Conservation (phyloP, 2,329 filamentous ascomycete genomes). For the Pyrenochaeta sp. region DNA sequence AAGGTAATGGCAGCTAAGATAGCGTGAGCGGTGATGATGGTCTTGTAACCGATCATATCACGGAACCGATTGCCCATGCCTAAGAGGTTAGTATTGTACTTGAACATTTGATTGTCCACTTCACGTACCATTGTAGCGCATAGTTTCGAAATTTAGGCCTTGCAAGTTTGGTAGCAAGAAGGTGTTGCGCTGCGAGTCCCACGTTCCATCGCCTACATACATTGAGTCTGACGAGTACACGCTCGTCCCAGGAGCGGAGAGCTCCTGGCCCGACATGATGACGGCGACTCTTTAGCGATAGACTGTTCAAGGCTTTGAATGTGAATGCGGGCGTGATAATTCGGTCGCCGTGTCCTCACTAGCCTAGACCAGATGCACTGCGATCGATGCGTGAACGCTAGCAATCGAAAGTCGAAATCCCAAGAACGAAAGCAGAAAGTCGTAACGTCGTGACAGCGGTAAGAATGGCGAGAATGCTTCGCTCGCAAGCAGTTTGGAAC, state of each 20-base stretch:
- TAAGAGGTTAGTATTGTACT: constrained; percentile 45
- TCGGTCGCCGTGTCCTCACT: too few species aligned
- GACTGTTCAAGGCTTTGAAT: not conserved
- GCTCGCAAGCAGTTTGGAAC: constrained; percentile 28
- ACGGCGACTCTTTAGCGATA: not conserved
- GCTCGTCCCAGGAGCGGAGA: constrained; percentile 76
- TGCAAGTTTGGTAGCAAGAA: constrained; percentile 81
- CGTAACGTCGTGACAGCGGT: constrained; percentile 45
- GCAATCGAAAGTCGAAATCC: constrained; percentile 14
- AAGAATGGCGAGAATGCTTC: constrained; percentile 18
- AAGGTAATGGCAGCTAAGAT: constrained; percentile 77
- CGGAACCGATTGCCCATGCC: constrained; percentile 86
- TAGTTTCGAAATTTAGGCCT: constrained; percentile 80
- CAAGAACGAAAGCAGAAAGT: constrained; percentile 21
- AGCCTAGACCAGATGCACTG: too few species aligned
- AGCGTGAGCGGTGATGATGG: constrained; percentile 74
- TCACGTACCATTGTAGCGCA: constrained; percentile 78
- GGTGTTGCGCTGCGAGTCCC: constrained; percentile 78
- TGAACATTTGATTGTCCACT: not conserved
- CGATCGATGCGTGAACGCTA: constrained; percentile 12
- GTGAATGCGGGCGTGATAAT: constrained; percentile 17
- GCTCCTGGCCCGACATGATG: constrained; percentile 47
- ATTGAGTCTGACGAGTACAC: constrained; percentile 78
- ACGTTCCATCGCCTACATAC: constrained; percentile 82
- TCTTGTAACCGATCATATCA: constrained; percentile 73